These are phyloP conservation scores for Naganishia vaughanmartiniae DNA, from an alignment of 768 basidiomycete species.

Conservation along the genomic window DNA sequence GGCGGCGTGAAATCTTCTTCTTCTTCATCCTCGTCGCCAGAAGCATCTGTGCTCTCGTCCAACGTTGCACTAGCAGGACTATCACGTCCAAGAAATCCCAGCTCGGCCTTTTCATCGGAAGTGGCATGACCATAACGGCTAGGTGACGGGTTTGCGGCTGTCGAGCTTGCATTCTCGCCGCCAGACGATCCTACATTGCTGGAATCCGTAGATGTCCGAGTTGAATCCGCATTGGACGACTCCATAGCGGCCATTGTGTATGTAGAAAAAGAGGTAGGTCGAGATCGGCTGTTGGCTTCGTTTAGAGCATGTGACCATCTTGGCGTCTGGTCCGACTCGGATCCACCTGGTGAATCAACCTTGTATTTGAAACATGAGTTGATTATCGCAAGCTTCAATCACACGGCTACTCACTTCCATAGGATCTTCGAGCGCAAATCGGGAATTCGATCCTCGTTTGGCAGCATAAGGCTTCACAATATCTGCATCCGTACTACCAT, in stretches of 20 bases:
- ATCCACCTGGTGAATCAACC: conserved; percentile 15
- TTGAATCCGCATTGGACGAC: background rate
- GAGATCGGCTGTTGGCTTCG: background rate
- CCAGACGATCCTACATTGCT: background rate
- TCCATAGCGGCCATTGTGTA: background rate
- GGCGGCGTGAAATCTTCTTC: conserved; percentile 49
- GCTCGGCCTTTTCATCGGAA: background rate
- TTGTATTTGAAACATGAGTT: background rate
- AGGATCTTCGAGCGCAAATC: conserved; percentile 10
- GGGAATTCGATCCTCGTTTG: conserved; percentile 14
- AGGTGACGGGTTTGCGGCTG: background rate
- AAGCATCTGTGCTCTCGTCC: background rate
- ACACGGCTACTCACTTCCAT: conserved; percentile 1
- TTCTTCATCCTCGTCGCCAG: conserved; percentile 15
- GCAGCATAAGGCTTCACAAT: conserved; percentile 12
- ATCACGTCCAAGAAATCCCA: background rate
- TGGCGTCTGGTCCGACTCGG: conserved; percentile 12
- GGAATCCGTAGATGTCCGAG: background rate
- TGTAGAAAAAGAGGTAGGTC: conserved; percentile 1
- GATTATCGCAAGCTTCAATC: background rate
- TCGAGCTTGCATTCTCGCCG: background rate
- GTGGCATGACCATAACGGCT: background rate
- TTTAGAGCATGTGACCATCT: conserved; percentile 18
- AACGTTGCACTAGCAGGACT: too few relatives aligned
- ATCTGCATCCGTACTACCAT: background rate